A percentile compares a stretch with the other conserved stretches of the same genome.
phyloP scores from a whole-genome alignment of 345 rosid genomes.

The Nasturtium officinale region DNA sequence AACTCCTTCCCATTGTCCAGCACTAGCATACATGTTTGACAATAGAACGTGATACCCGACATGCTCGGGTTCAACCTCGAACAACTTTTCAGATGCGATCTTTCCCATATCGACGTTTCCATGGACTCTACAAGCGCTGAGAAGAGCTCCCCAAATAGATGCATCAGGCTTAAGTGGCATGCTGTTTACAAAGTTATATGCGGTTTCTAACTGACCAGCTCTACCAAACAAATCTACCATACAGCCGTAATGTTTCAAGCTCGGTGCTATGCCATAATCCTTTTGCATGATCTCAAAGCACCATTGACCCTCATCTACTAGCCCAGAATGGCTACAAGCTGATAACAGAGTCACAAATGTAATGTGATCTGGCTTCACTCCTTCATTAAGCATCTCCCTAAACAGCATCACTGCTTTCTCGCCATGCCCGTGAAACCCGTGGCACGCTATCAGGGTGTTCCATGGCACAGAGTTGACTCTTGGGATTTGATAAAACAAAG shows the following conservation, averaged over 20 bases:
- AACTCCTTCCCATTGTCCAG: slow-evolving; percentile 61
- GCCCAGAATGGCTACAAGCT: slow-evolving; percentile 69
- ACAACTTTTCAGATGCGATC: slow-evolving; percentile 52
- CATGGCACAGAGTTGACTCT: slow-evolving; percentile 54
- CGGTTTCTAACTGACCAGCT: slow-evolving; percentile 56
- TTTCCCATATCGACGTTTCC: slow-evolving; percentile 53
- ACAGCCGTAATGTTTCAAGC: slow-evolving; percentile 64
- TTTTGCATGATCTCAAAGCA: slow-evolving; percentile 55
- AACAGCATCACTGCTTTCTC: slow-evolving; percentile 54
- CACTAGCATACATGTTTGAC: slow-evolving; percentile 61
- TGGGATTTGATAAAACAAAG: slow-evolving; percentile 50
- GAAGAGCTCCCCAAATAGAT: slow-evolving; percentile 66
- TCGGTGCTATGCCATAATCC: slow-evolving; percentile 50
- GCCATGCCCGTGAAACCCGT: slow-evolving; percentile 56
- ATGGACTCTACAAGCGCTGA: slow-evolving; percentile 58
- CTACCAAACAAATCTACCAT: slow-evolving; percentile 70
- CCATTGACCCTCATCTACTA: slow-evolving; percentile 56
- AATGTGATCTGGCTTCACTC: slow-evolving; percentile 59
- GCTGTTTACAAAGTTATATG: slow-evolving; percentile 45
- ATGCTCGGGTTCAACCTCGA: slow-evolving; percentile 56
- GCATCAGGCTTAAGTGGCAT: slow-evolving; percentile 63
- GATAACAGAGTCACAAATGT: slow-evolving; percentile 61
- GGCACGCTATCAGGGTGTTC: slow-evolving; percentile 65
- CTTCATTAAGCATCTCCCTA: slow-evolving; percentile 51
- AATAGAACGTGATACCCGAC: slow-evolving; percentile 63